Evolutionary conservation across 345 rosid genomes (phyloP).

Genomic region (Orychophragmus violaceus): DNA sequence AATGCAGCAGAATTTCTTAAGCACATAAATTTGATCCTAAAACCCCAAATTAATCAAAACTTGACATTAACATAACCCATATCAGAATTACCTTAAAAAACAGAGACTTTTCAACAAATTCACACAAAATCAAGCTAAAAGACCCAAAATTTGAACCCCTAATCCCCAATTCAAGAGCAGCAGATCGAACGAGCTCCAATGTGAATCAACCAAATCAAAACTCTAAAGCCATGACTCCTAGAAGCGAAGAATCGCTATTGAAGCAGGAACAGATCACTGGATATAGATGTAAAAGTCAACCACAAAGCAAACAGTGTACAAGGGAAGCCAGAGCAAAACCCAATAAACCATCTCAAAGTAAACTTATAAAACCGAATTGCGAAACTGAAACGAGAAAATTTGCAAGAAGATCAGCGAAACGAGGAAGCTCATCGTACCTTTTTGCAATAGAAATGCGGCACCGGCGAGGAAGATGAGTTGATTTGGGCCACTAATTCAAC

Average conservation of each 20-base stretch:
- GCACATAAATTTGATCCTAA: too few relatives aligned
- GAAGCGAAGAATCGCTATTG: too few relatives aligned
- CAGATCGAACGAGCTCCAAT: conserved; percentile 1
- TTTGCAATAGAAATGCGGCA: conserved; percentile 4
- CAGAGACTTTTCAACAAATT: neutral
- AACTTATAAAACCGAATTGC: neutral
- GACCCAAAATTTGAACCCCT: neutral
- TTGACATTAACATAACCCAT: neutral
- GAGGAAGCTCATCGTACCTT: conserved; percentile 18
- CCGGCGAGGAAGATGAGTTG: conserved; percentile 17
- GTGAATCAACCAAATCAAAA: conserved; percentile 14
- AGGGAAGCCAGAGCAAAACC: neutral
- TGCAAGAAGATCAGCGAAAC: neutral
- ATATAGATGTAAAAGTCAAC: conserved; percentile 20
- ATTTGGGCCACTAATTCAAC: too few relatives aligned
- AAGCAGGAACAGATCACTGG: conserved; percentile 5
- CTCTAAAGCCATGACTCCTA: neutral
- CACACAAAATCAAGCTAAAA: neutral
- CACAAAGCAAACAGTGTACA: neutral
- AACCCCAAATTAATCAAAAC: too few relatives aligned
- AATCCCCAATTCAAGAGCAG: neutral
- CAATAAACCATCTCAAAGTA: neutral
- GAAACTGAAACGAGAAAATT: conserved; percentile 1
- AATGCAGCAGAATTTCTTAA: too few relatives aligned
- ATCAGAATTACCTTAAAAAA: neutral